Conservation (phyloP, 192 early-diverging fungal genomes). For the Coemansia sp. region DNA sequence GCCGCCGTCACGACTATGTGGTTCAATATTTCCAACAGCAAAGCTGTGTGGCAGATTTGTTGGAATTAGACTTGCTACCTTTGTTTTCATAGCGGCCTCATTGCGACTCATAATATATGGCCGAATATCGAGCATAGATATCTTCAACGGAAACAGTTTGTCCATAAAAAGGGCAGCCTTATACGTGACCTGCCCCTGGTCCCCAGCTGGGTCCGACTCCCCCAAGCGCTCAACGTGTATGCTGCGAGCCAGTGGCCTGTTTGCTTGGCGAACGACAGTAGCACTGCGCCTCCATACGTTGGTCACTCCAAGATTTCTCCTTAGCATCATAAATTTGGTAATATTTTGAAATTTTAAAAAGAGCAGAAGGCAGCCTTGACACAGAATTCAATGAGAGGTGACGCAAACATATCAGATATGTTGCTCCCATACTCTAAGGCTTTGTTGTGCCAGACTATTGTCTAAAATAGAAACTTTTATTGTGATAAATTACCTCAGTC, state of each 20-base stretch:
- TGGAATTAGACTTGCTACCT: slow-evolving; percentile 28
- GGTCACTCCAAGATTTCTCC: not conserved
- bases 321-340: not conserved
- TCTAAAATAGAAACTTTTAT: not conserved
- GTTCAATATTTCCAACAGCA: slow-evolving; percentile 28
- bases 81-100: slow-evolving; percentile 20
- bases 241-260: not conserved
- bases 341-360: not conserved
- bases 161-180: slow-evolving; percentile 48
- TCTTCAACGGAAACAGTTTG: slow-evolving; percentile 52
- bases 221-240: slow-evolving; percentile 19
- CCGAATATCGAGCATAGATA: slow-evolving; percentile 44
- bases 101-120: slow-evolving; percentile 43
- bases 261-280: not conserved
- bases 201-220: not conserved
- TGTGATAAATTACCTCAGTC: too few species aligned
- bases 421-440: not conserved
- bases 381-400: too few species aligned
- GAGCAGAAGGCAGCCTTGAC: not conserved
- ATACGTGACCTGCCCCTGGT: slow-evolving; percentile 12
- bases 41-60: slow-evolving; percentile 32
- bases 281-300: not conserved
- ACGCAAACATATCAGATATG: too few species aligned
- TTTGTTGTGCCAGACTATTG: not conserved
- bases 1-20: slow-evolving; percentile 43